Conservation (phyloP, 768 basidiomycete genomes). For the Macrolepiota albuminosa region DNA sequence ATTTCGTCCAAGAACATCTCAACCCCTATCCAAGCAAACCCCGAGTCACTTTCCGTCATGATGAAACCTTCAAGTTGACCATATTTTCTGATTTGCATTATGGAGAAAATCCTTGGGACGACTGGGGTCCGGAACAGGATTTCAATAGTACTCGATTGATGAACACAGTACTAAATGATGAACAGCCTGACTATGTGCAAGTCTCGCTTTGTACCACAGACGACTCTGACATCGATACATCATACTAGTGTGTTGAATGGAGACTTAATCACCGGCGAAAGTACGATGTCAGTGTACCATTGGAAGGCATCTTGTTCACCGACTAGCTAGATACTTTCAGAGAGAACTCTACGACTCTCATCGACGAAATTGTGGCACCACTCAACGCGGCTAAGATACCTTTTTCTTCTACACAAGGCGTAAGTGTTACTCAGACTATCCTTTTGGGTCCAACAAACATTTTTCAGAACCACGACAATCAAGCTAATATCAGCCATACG, state of each 20-base stretch:
- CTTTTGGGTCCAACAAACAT: neutral
- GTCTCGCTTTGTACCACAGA: constrained; percentile 17
- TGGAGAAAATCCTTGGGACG: constrained; percentile 71
- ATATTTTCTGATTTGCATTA: constrained; percentile 75
- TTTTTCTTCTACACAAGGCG: constrained; percentile 67
- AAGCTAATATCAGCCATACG: constrained; percentile 65
- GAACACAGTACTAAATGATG: constrained; percentile 47
- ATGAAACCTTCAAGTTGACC: constrained; percentile 67
- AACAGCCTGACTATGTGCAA: constrained; percentile 68
- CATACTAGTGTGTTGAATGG: constrained; percentile 59
- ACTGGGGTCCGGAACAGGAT: constrained; percentile 66
- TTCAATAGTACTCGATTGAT: constrained; percentile 56
- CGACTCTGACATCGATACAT: neutral
- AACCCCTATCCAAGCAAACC: constrained; percentile 37
- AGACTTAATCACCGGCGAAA: constrained; percentile 70
- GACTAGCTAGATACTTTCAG: constrained; percentile 49
- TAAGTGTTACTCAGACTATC: constrained; percentile 24
- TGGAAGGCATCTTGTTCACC: neutral
- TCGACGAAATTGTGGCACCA: constrained; percentile 61
- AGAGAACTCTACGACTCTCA: constrained; percentile 61
- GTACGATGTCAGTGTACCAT: constrained; percentile 26
- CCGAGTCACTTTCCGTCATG: constrained; percentile 47
- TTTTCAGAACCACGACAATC: constrained; percentile 66
- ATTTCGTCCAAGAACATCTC: constrained; percentile 3
- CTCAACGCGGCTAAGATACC: constrained; percentile 53